A percentile compares a stretch with the other conserved stretches of the same genome.
Conservation (phyloP, 1,284 basidiomycete species). For the Ganoderma lingzhi region DNA sequence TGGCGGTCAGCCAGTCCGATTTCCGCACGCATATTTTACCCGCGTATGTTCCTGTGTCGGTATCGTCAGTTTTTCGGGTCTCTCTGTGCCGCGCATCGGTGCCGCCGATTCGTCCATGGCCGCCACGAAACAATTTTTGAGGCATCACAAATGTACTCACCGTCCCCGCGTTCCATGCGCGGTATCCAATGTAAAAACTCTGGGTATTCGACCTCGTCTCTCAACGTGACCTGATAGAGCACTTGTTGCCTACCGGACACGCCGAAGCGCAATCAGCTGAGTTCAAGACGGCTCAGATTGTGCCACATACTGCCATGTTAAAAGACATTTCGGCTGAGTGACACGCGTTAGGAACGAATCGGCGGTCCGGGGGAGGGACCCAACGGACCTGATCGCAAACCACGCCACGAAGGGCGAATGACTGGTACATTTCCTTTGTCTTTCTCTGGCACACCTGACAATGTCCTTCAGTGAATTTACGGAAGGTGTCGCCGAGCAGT, state of each 20-base stretch:
- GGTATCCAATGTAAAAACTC: constrained; percentile 30
- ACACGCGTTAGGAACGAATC: neutral
- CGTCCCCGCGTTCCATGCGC: constrained; percentile 13
- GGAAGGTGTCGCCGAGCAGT: too few relatives aligned
- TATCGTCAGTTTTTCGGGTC: neutral
- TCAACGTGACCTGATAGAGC: neutral
- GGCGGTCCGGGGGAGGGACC: too few relatives aligned
- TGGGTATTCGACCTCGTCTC: constrained; percentile 16
- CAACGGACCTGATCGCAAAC: constrained; percentile 34
- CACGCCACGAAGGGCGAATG: constrained; percentile 34
- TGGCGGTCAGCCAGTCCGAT: constrained; percentile 32
- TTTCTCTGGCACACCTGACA: constrained; percentile 46
- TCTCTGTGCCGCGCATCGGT: neutral
- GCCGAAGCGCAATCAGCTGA: neutral
- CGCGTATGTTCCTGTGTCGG: neutral
- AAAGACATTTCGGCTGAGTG: neutral
- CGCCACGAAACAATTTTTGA: neutral
- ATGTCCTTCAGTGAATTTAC: neutral
- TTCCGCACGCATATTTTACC: constrained; percentile 18
- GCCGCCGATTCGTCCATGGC: neutral
- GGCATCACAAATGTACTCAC: constrained; percentile 10
- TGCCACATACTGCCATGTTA: neutral
- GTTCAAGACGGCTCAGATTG: neutral
- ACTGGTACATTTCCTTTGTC: constrained; percentile 31
- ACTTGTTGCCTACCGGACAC: neutral